Percentiles rank a stretch among this genome's conserved stretches.
phyloP scores from a whole-genome alignment of 345 rosid species.

The Raphanus raphanistrum region DNA sequence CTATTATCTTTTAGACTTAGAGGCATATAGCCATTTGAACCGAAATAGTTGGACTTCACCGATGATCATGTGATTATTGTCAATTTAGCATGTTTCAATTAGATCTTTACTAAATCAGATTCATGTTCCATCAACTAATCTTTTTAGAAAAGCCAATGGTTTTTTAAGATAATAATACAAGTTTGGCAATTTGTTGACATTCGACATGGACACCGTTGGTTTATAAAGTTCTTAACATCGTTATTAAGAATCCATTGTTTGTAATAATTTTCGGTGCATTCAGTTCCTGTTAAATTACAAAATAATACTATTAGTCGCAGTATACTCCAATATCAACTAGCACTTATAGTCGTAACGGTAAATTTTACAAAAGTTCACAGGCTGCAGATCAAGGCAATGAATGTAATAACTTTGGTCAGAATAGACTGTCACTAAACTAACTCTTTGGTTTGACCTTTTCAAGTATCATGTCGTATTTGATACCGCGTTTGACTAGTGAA shows the following conservation, averaged over 20 bases:
- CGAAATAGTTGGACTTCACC: neutral
- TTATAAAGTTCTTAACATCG: neutral
- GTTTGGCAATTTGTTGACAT: neutral
- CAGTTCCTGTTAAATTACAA: neutral
- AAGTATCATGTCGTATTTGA: conserved; percentile 7
- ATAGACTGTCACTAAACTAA: conserved; percentile 19
- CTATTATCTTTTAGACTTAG: no score
- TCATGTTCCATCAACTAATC: neutral
- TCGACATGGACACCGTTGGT: neutral
- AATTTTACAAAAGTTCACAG: neutral
- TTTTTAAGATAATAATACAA: neutral
- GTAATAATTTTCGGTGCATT: neutral
- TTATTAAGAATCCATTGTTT: neutral
- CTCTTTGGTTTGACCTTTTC: conserved; percentile 12
- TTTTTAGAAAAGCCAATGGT: neutral
- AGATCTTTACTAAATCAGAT: neutral
- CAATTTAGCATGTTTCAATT: neutral
- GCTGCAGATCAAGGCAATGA: conserved; percentile 12
- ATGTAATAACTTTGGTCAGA: conserved; percentile 21
- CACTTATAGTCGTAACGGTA: neutral
- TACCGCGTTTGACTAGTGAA: conserved; percentile 36
- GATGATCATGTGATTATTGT: neutral
- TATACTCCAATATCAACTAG: neutral
- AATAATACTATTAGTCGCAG: neutral
- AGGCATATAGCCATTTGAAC: neutral